Evolutionary conservation across 2,329 filamentous ascomycete genomes (phyloP), one percentile per base, ranked within the genome.

Genomic region (Fusarium proliferatum): DNA sequence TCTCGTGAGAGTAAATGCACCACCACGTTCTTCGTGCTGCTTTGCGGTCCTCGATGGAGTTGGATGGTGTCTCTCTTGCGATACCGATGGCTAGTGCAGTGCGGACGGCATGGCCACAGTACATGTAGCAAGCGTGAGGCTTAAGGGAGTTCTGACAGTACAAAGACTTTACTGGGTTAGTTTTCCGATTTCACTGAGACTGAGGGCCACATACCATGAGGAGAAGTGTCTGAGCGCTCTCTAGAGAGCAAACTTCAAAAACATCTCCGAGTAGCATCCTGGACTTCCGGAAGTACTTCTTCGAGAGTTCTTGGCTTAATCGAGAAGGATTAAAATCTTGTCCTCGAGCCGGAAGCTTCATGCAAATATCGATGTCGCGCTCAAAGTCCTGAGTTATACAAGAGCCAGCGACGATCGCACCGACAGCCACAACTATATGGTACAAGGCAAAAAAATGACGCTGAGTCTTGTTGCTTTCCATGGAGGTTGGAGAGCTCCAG

Each of bases 1-100:
- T 66, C 16, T 66, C 63, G 6, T 66, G 58, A 30, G 63, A 66
- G n/a, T 66, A 66, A 10, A 66, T 66, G 11, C 58, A 66, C 64
- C 64, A 66, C 64, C 59, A 66, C 1, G 59, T 66, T 19, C 46
- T 42, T 0, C 63, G 34, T 38, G 59, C 48, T 33, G 49, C 49
- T 34, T 42, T 66, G 3, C 63, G 63, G 3, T 64, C 64, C 26
- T 64, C 62, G 7, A 17, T 12, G 2, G 61, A 48, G 5, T 21
- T 41, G 6, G 53, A 46, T 2, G 38, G 33, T 5, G 34, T 26
- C 12, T 60, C 53, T 42, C 53, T 59, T 2, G 61, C 53, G 11
- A 63, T 48, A 5, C 61, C 61, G 0, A 63, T 63, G 10, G 61
- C 61, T 1, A 63, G n/a, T 4, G 61, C 61, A 4, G 61, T 63